Evolutionary conservation across 2,329 filamentous ascomycete genomes (phyloP).

Genomic region (Pyricularia pennisetigena): DNA sequence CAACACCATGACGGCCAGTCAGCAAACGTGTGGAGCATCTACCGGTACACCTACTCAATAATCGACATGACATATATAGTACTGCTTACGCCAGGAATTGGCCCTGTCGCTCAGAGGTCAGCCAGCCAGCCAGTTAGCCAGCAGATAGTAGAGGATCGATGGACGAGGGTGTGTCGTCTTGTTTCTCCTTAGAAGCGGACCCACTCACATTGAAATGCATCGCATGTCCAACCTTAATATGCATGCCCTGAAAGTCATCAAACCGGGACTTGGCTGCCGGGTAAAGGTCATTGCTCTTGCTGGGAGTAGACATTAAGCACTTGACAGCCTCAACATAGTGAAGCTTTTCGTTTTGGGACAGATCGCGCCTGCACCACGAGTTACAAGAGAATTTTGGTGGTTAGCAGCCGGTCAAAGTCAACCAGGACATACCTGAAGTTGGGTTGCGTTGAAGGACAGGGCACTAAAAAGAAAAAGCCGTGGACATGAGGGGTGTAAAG

Average conservation of each 20-base stretch:
- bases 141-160: not conserved
- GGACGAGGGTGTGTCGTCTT: not conserved
- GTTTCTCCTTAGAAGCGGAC: not conserved
- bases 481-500: not conserved
- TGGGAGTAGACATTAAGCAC: not conserved
- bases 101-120: not conserved
- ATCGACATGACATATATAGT: not conserved
- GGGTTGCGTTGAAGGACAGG: not conserved
- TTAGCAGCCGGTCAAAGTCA: not conserved
- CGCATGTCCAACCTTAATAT: not conserved
- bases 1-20: not conserved
- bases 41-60: not conserved
- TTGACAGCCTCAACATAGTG: not conserved
- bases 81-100: conserved; percentile 2
- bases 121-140: not conserved
- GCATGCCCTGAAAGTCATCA: conserved; percentile 2
- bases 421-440: not conserved
- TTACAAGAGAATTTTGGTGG: not conserved
- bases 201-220: conserved; percentile 1
- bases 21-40: not conserved
- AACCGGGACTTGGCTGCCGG: conserved; percentile 2
- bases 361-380: not conserved
- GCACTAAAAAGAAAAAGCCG: too few species aligned
- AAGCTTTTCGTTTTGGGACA: not conserved
- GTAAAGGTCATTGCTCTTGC: not conserved